Percentiles rank a stretch among this genome's conserved stretches.
Evolutionary conservation across 257 asterid species (phyloP).

Genomic region (Nicotiana knightiana): DNA sequence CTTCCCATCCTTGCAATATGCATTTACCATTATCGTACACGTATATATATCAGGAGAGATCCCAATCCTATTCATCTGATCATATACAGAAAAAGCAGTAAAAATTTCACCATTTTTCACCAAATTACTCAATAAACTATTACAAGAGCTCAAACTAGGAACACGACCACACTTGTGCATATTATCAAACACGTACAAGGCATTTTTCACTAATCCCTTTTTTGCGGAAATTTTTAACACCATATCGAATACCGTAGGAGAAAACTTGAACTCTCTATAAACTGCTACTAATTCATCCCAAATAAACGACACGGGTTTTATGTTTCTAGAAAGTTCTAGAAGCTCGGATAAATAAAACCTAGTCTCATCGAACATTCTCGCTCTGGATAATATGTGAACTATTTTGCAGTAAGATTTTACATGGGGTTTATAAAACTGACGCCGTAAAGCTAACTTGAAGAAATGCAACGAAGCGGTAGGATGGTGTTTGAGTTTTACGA

Average conservation of each 20-base stretch:
- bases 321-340: conserved; percentile 36
- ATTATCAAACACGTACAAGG: conserved; percentile 77
- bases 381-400: conserved; percentile 63
- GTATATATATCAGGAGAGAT: conserved; percentile 68
- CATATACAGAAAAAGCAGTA: conserved; percentile 49
- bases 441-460: conserved; percentile 59
- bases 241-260: conserved; percentile 76
- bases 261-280: conserved; percentile 56
- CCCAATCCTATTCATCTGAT: conserved; percentile 66
- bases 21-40: conserved; percentile 71
- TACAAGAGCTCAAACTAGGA: conserved; percentile 79
- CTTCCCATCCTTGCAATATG: conserved; percentile 64
- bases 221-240: conserved; percentile 47
- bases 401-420: conserved; percentile 50
- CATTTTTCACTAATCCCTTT: conserved; percentile 56
- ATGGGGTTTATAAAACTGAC: conserved; percentile 50
- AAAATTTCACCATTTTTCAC: conserved; percentile 46
- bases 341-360: conserved; percentile 40
- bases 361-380: conserved; percentile 57
- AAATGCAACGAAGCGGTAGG: conserved; percentile 64
- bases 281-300: conserved; percentile 47
- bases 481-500: conserved; percentile 48
- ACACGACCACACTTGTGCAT: conserved; percentile 63
- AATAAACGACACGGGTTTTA: conserved; percentile 26
- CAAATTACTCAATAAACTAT: conserved; percentile 66